phyloP scores from a whole-genome alignment of 2,329 filamentous ascomycete species.

The Aspergillus sp. region DNA sequence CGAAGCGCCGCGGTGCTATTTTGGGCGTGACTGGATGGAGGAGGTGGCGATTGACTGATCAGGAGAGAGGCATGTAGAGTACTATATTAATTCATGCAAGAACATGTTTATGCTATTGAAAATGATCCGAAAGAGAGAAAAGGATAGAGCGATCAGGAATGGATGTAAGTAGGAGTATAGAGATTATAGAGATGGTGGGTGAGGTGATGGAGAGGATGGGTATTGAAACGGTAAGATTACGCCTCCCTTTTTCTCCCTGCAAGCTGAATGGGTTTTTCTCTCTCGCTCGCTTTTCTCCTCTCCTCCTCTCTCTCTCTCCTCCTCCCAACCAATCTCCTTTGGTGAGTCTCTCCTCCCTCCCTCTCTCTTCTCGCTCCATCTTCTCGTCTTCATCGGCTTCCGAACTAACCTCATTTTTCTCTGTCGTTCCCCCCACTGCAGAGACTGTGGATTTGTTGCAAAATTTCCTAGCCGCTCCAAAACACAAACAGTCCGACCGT shows the following conservation, averaged over 20 bases:
- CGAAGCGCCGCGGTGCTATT: background rate
- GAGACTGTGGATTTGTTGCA: background rate
- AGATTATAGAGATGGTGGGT: background rate
- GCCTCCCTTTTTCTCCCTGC: too few relatives aligned
- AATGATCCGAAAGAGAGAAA: background rate
- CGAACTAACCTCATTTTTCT: background rate
- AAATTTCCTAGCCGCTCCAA: background rate
- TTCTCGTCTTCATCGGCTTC: background rate
- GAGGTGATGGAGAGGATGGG: background rate
- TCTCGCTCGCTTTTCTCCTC: background rate
- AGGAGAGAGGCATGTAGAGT: too few relatives aligned
- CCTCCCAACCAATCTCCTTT: conserved; percentile 1
- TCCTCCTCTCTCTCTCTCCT: conserved; percentile 5
- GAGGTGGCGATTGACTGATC: too few relatives aligned
- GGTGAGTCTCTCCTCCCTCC: background rate
- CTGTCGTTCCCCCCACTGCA: background rate
- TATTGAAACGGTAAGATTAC: background rate
- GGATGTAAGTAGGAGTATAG: background rate
- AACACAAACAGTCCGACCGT: conserved; percentile 1
- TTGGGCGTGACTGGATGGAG: background rate
- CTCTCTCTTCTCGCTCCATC: background rate
- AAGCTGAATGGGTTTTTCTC: background rate
- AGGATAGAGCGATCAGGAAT: background rate
- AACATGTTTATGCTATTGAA: too few relatives aligned
- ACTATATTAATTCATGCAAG: background rate